Percentiles rank a stretch among this genome's conserved stretches.
Evolutionary conservation across 345 rosid genomes (phyloP).

Genomic region (Citrus medica): DNA sequence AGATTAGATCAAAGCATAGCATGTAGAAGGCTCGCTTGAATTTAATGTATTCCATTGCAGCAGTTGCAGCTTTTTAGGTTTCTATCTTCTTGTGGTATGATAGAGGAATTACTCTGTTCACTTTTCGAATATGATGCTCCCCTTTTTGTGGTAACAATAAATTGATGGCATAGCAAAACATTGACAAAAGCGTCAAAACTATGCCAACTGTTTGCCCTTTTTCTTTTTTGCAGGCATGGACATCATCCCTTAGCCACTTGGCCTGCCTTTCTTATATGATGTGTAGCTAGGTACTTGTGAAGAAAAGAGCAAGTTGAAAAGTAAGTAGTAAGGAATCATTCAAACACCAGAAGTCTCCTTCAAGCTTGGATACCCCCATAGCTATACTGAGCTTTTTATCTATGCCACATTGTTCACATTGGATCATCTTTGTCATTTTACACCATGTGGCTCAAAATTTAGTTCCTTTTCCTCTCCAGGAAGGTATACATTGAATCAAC

Average conservation of each 20-base stretch:
- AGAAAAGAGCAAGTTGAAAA: not conserved
- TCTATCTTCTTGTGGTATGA: not conserved
- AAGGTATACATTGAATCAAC: not conserved
- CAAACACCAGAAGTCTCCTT: slow-evolving; percentile 5
- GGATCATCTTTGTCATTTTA: slow-evolving; percentile 5
- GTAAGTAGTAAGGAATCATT: not conserved
- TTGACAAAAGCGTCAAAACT: not conserved
- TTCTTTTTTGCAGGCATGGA: not conserved
- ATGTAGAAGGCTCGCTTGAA: not conserved
- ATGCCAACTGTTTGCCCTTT: not conserved
- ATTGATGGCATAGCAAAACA: not conserved
- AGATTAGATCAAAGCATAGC: not conserved
- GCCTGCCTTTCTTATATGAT: not conserved
- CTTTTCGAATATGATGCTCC: slow-evolving; percentile 3
- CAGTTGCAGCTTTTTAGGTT: not conserved
- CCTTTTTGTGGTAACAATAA: not conserved
- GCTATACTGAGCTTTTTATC: not conserved
- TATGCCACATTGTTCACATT: not conserved
- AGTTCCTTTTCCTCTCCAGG: not conserved
- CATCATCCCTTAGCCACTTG: not conserved
- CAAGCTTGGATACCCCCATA: not conserved
- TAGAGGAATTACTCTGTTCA: not conserved
- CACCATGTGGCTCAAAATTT: not conserved
- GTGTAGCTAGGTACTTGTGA: not conserved
- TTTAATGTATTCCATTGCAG: not conserved